Base-by-base conservation (phyloP, 257 asterid genomes). In the Salvia miltiorrhiza region DNA sequence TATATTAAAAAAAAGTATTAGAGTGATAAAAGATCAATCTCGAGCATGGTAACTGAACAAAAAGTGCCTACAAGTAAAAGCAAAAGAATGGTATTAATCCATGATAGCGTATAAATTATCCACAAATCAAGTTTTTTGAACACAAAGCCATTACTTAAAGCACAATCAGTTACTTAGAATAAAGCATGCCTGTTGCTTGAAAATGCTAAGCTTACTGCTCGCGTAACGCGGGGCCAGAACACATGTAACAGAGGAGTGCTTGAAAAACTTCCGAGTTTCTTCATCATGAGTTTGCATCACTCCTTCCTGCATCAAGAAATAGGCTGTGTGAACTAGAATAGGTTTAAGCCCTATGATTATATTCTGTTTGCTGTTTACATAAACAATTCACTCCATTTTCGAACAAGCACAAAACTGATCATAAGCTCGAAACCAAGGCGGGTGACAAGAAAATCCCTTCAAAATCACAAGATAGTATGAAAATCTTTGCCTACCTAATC, bases 261-360 rank as follows among this genome's bases (percentile, higher is more conserved):
- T 93, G 86, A 93, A 93, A 78, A 84, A 90, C 81, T 86, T 90
- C 73, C 86, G 77, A 75, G 97, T 93, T 80, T 93, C 98, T 82
- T 93, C 98, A 57, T 93, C 97, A 65, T 93, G 98, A 58, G 98
- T 93, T 77, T 79, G 87, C 98, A 93, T 93, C 73, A 93, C 96
- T 76, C 97, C 98, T 5, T 80, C 85, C 98, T 93, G 86, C 85
- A 24, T 41, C 37, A 47, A 69, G 8, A 14, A 40, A 63, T 28
- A 37, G 11, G 24, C 8, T 28, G 33, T 35, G 43, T 21, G 20
- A 48, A 67, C 62, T 55, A 48, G 40, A 61, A 37, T 47, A 48
- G 17, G 21, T 32, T 39, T 19, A 44, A 41, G 45, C 16, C 21
- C n/a, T n/a, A n/a, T n/a, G n/a, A n/a, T n/a, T n/a, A n/a, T n/a